These are phyloP conservation scores for Pythium guiyangense DNA, from an alignment of 352 stramenopile genomes.

Conservation along the genomic window DNA sequence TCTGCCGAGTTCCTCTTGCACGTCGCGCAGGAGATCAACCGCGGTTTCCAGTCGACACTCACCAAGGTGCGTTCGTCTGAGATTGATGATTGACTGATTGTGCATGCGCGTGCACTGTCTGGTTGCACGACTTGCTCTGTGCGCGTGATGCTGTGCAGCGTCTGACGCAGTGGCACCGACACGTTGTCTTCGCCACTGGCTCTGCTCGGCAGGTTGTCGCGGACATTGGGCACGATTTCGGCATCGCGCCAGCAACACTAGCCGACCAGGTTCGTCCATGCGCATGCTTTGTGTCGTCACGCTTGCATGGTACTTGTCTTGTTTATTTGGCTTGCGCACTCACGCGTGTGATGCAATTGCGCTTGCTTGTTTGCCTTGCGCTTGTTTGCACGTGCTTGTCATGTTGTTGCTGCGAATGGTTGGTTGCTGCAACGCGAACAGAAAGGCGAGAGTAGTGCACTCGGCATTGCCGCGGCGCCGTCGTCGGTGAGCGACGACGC, in stretches of 20 bases:
- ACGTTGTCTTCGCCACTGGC: neutral
- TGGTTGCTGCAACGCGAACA: neutral
- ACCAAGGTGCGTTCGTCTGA: conserved; percentile 11
- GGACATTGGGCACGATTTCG: conserved; percentile 18
- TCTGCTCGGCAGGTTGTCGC: conserved; percentile 16
- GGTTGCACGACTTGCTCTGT: neutral
- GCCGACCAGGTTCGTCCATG: conserved; percentile 11
- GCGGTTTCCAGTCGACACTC: conserved; percentile 20
- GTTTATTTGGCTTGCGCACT: too few species aligned
- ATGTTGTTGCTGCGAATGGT: neutral
- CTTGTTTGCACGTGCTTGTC: neutral
- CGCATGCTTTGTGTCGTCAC: too few species aligned
- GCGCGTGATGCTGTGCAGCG: neutral
- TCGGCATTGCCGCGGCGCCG: neutral
- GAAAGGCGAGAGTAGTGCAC: conserved; percentile 7
- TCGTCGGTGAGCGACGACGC: conserved; percentile 5
- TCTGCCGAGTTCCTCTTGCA: conserved; percentile 19
- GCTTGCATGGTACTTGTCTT: too few species aligned
- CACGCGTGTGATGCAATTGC: too few species aligned
- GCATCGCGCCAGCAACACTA: conserved; percentile 6
- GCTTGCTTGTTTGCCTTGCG: too few species aligned
- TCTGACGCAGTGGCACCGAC: neutral
- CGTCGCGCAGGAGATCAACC: conserved; percentile 18
- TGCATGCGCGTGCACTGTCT: conserved; percentile 11
- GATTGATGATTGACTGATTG: too few species aligned